Conservation (phyloP, 2,329 filamentous ascomycete genomes). For the Talaromyces sp. region DNA sequence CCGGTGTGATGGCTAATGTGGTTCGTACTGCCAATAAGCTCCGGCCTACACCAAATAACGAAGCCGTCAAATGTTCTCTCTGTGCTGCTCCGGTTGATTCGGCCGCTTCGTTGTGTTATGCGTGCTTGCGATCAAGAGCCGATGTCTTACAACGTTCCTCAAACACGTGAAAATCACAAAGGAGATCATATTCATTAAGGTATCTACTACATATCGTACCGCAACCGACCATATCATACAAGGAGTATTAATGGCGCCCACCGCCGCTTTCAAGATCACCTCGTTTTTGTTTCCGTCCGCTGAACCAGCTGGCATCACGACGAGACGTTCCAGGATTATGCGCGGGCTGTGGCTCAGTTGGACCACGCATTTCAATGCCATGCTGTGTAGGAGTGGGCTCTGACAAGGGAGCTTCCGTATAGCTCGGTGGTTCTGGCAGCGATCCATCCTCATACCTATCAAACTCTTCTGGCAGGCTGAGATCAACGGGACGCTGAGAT, state of each 20-base stretch:
- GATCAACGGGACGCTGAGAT: slow-evolving; percentile 28
- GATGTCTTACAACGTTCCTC: slow-evolving; percentile 10
- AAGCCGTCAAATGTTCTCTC: slow-evolving; percentile 56
- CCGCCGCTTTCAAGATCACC: slow-evolving; percentile 27
- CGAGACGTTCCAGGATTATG: slow-evolving; percentile 28
- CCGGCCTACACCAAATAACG: slow-evolving; percentile 42
- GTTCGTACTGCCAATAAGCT: slow-evolving; percentile 88
- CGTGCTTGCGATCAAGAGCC: slow-evolving; percentile 41
- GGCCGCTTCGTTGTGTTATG: slow-evolving; percentile 51
- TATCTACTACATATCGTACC: slow-evolving; percentile 6
- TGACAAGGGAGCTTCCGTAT: slow-evolving; percentile 14
- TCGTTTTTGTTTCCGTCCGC: slow-evolving; percentile 28
- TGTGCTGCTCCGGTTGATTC: slow-evolving; percentile 68
- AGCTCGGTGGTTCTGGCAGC: slow-evolving; percentile 28
- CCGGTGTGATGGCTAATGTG: slow-evolving; percentile 91
- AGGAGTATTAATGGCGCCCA: neutral
- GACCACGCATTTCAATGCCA: slow-evolving; percentile 5
- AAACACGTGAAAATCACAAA: slow-evolving; percentile 8
- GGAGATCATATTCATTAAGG: slow-evolving; percentile 21
- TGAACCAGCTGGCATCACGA: slow-evolving; percentile 32
- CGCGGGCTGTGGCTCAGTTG: slow-evolving; percentile 27
- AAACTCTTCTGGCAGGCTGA: slow-evolving; percentile 41
- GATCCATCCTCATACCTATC: slow-evolving; percentile 34
- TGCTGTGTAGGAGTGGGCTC: neutral
- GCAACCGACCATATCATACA: neutral